phyloP scores from a whole-genome alignment of 1,284 basidiomycete species.

The Volvariella surrecta region DNA sequence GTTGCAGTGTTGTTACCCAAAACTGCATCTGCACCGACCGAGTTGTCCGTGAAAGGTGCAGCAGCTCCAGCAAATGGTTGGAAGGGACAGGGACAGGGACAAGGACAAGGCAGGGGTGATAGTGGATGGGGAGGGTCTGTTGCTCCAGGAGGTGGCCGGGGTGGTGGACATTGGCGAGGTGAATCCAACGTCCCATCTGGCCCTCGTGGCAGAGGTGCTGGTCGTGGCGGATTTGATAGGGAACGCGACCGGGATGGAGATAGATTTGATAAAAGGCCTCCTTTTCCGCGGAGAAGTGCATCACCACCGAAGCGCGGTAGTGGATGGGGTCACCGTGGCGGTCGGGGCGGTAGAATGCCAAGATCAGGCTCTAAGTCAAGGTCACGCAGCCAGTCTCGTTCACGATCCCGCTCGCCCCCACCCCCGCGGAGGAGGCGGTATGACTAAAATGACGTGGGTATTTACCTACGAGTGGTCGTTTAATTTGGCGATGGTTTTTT shows the following conservation, averaged over 20 bases:
- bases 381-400: constrained; percentile 18
- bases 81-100: constrained; percentile 22
- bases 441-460: constrained; percentile 14
- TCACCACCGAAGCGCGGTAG: constrained; percentile 34
- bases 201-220: constrained; percentile 17
- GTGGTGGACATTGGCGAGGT: constrained; percentile 22
- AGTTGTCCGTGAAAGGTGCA: constrained; percentile 44
- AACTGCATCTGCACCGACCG: constrained; percentile 39
- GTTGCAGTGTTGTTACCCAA: constrained; percentile 66
- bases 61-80: constrained; percentile 30
- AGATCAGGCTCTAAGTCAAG: constrained; percentile 26
- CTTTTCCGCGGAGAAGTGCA: constrained; percentile 35
- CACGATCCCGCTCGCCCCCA: neutral
- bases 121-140: constrained; percentile 15
- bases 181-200: constrained; percentile 14
- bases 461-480: neutral
- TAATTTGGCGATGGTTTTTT: no score
- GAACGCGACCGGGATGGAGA: constrained; percentile 23
- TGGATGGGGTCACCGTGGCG: constrained; percentile 29
- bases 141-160: constrained; percentile 16
- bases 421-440: constrained; percentile 19
- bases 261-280: constrained; percentile 17
- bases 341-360: constrained; percentile 8
- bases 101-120: constrained; percentile 27
- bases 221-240: constrained; percentile 37